Percentiles rank a stretch among this genome's conserved stretches.
Conservation (phyloP, 2,329 filamentous ascomycete species). For the Epichloe sylvatica region DNA sequence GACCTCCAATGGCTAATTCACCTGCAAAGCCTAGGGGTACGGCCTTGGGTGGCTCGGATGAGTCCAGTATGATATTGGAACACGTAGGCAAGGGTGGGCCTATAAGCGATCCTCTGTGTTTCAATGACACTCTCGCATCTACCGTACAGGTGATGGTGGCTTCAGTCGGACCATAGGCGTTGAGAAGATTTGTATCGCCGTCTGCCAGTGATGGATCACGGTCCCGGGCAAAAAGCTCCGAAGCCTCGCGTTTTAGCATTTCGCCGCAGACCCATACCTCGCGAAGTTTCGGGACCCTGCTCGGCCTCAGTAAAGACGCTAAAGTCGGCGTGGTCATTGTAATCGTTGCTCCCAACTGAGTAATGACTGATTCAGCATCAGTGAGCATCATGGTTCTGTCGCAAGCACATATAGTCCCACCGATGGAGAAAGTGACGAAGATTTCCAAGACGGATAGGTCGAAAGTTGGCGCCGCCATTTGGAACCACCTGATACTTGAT, state of each 20-base stretch:
- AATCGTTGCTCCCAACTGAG: constrained; percentile 20
- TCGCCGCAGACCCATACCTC: constrained; percentile 20
- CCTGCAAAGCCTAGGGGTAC: constrained; percentile 57
- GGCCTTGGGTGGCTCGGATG: constrained; percentile 22
- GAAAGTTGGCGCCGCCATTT: constrained; percentile 34
- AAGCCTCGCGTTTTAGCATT: constrained; percentile 17
- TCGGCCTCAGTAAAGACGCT: constrained; percentile 19
- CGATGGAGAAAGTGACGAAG: constrained; percentile 58
- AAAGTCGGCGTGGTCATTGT: constrained; percentile 26
- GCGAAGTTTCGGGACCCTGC: constrained; percentile 9
- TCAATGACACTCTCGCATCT: constrained; percentile 9
- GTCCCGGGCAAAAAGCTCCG: constrained; percentile 16
- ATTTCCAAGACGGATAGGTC: constrained; percentile 75
- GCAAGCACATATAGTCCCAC: constrained; percentile 22
- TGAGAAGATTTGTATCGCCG: constrained; percentile 9
- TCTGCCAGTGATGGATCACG: constrained; percentile 1
- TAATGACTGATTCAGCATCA: constrained; percentile 11
- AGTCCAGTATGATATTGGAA: constrained; percentile 16
- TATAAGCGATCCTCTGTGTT: constrained; percentile 21
- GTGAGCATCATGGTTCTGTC: constrained; percentile 15
- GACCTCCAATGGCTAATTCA: constrained; percentile 67
- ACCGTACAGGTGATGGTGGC: constrained; percentile 13
- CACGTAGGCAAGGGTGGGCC: constrained; percentile 22
- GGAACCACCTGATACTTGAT: constrained; percentile 20
- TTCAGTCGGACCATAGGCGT: constrained; percentile 17